phyloP scores from a whole-genome alignment of 2,329 filamentous ascomycete genomes.

The Pseudopithomyces chartarum region DNA sequence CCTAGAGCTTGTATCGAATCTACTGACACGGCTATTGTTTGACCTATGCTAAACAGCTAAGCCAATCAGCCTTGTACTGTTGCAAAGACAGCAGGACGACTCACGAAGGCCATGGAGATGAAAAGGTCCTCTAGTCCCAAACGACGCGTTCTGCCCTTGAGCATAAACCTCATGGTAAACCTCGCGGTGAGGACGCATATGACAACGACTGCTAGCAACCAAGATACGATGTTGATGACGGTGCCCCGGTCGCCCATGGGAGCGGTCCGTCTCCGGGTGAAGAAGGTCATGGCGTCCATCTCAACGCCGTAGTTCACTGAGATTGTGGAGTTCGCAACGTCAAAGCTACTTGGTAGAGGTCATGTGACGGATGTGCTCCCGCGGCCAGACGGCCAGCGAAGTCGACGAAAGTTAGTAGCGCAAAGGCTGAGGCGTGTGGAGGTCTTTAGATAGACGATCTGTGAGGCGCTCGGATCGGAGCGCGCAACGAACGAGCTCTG shows the following conservation, averaged over 20 bases:
- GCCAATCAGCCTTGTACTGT: slow-evolving; percentile 5
- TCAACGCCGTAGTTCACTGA: slow-evolving; percentile 18
- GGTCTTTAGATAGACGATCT: slow-evolving; percentile 22
- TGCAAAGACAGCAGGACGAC: background rate
- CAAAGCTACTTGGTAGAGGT: slow-evolving; percentile 10
- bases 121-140: slow-evolving; percentile 30
- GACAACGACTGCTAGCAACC: slow-evolving; percentile 29
- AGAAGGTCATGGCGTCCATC: slow-evolving; percentile 11
- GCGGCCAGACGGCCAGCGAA: slow-evolving; percentile 26
- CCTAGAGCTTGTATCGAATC: slow-evolving; percentile 27
- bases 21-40: slow-evolving; percentile 31
- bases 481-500: slow-evolving; percentile 16
- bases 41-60: slow-evolving; percentile 35
- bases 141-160: slow-evolving; percentile 18
- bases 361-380: slow-evolving; percentile 23
- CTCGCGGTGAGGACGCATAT: slow-evolving; percentile 27
- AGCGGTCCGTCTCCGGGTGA: slow-evolving; percentile 18
- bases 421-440: slow-evolving; percentile 13
- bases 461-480: slow-evolving; percentile 16
- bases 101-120: slow-evolving; percentile 32
- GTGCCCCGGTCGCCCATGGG: slow-evolving; percentile 19
- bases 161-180: slow-evolving; percentile 31
- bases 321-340: slow-evolving; percentile 10
- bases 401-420: slow-evolving; percentile 17
- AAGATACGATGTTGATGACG: slow-evolving; percentile 30